Evolutionary conservation across 225 moss, liverwort and hornwort species (phyloP).

Genomic region (Thuidium tamariscinum): DNA sequence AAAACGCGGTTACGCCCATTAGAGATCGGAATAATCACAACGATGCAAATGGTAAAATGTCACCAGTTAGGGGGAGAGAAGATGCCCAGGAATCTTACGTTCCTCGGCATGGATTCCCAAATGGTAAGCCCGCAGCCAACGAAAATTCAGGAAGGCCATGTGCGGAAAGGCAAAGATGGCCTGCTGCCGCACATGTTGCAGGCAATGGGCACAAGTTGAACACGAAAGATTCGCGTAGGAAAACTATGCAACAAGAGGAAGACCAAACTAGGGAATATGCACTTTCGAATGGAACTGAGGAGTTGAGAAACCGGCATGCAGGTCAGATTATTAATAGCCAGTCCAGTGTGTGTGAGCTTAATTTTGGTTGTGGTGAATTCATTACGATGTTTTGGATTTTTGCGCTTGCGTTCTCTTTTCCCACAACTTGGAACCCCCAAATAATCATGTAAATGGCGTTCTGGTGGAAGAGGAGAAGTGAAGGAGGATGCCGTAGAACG

Average conservation of each 20-base stretch:
- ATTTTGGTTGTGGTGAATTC: background rate
- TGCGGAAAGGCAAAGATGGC: background rate
- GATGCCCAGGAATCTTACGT: background rate
- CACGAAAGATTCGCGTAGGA: background rate
- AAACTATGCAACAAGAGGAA: background rate
- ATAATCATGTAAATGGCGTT: background rate
- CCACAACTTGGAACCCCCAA: background rate
- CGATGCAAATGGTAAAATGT: background rate
- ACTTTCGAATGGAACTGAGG: conserved; percentile 12
- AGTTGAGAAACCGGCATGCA: conserved; percentile 9
- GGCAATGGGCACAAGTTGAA: conserved; percentile 3
- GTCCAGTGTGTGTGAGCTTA: background rate
- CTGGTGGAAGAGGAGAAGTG: background rate
- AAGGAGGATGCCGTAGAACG: background rate
- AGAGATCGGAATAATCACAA: background rate
- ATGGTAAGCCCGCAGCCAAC: background rate
- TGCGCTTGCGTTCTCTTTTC: background rate
- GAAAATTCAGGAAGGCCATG: background rate
- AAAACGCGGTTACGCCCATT: background rate
- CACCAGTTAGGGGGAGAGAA: background rate
- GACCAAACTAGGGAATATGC: conserved; percentile 2
- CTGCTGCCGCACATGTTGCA: background rate
- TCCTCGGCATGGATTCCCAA: background rate
- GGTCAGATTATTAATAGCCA: conserved; percentile 1
- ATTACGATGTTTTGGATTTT: background rate